Percentiles rank a stretch among this genome's conserved stretches.
phyloP scores from a whole-genome alignment of 2,329 filamentous ascomycete species.

The Aureobasidium melanogenum region DNA sequence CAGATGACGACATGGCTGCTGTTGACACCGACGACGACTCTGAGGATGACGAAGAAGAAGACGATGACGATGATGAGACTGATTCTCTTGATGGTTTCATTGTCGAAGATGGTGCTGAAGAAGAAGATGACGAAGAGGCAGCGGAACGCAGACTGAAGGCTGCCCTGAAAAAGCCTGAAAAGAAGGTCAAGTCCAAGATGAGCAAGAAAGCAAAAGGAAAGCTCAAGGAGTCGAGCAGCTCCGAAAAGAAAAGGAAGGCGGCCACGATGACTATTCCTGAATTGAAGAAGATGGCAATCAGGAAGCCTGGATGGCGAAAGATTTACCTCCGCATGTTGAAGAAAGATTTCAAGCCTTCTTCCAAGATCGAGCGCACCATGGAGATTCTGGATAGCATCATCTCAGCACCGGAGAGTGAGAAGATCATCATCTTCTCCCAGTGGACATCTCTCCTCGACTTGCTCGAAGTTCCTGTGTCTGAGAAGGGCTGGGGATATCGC shows the following conservation, averaged over 20 bases:
- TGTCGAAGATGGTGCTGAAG: constrained; percentile 36
- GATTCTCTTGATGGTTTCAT: constrained; percentile 46
- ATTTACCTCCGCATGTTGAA: constrained; percentile 62
- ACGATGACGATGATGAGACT: constrained; percentile 28
- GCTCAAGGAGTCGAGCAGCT: constrained; percentile 33
- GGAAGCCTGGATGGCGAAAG: constrained; percentile 55
- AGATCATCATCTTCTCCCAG: constrained; percentile 75
- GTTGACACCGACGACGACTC: constrained; percentile 29
- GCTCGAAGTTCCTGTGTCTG: constrained; percentile 60
- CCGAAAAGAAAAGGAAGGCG: constrained; percentile 27
- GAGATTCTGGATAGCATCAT: constrained; percentile 38
- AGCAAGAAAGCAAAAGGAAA: constrained; percentile 35
- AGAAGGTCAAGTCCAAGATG: constrained; percentile 26
- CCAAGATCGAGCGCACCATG: constrained; percentile 63
- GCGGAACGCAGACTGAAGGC: constrained; percentile 9
- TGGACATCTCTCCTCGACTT: constrained; percentile 74
- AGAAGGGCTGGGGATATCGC: constrained; percentile 49
- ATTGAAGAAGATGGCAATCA: constrained; percentile 58
- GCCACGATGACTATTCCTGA: constrained; percentile 46
- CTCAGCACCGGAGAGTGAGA: constrained; percentile 49
- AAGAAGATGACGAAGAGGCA: constrained; percentile 15
- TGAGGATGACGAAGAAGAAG: constrained; percentile 29
- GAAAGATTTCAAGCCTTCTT: constrained; percentile 62
- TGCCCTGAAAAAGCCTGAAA: constrained; percentile 10
- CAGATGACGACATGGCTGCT: constrained; percentile 25